These are phyloP conservation scores for Arachnomyces sp. DNA, from an alignment of 2,329 filamentous ascomycete species.

Conservation along the genomic window DNA sequence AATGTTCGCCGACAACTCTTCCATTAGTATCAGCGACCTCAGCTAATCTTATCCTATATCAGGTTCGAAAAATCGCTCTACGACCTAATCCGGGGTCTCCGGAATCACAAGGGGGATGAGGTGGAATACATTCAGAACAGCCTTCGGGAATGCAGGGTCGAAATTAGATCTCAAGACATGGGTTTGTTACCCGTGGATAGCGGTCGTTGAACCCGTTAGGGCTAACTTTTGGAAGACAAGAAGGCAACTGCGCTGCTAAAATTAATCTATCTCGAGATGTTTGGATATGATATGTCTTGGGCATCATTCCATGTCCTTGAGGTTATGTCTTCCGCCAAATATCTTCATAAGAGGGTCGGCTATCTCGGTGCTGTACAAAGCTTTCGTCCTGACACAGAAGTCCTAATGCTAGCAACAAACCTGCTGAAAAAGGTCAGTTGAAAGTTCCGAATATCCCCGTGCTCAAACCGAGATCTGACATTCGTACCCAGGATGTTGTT, in stretches of 20 bases:
- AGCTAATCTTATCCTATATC: conserved; percentile 1
- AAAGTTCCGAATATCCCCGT: conserved; percentile 2
- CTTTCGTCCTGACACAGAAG: conserved; percentile 91
- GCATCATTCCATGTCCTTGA: conserved; percentile 96
- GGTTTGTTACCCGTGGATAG: conserved; percentile 44
- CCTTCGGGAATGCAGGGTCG: conserved; percentile 87
- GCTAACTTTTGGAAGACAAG: conserved; percentile 54
- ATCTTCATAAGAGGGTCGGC: conserved; percentile 88
- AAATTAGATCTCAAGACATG: conserved; percentile 91
- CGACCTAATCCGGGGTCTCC: conserved; percentile 92
- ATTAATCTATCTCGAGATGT: conserved; percentile 97
- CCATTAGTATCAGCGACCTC: not conserved
- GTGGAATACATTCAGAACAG: conserved; percentile 90
- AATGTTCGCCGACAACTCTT: not conserved
- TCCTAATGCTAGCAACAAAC: conserved; percentile 95
- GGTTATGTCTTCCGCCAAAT: conserved; percentile 95
- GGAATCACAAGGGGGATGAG: conserved; percentile 92
- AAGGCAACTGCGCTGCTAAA: conserved; percentile 95
- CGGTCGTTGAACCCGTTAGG: conserved; percentile 1
- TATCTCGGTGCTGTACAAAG: conserved; percentile 94
- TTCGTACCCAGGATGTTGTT: conserved; percentile 41
- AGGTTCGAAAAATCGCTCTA: conserved; percentile 99
- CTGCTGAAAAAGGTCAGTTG: conserved; percentile 73
- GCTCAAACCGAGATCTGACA: conserved; percentile 12
- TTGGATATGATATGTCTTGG: conserved; percentile 99